phyloP scores from a whole-genome alignment of 805 yeast species.

The Yarrowia porcina region DNA sequence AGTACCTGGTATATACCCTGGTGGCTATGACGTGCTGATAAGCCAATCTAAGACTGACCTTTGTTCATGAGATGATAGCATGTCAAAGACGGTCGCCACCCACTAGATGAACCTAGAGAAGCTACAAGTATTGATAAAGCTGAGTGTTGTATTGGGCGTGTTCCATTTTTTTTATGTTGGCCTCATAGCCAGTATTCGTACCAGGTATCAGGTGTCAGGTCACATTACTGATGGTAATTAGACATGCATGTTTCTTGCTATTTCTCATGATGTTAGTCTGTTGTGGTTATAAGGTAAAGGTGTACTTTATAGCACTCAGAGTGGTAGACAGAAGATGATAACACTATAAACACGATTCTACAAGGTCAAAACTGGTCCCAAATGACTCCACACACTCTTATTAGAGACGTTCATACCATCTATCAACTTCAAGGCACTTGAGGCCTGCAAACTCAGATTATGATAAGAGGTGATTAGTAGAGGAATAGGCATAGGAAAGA shows the following conservation, averaged over 20 bases:
- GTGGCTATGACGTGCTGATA: neutral
- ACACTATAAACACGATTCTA: too few relatives aligned
- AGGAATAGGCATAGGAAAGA: too few relatives aligned
- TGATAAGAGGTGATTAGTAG: conserved; percentile 1
- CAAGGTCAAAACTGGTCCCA: too few relatives aligned
- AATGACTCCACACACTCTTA: too few relatives aligned
- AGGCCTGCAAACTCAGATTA: conserved; percentile 2
- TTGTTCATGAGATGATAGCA: neutral
- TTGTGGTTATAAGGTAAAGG: too few relatives aligned
- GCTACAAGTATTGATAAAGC: neutral
- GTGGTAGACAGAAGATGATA: too few relatives aligned
- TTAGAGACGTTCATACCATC: neutral
- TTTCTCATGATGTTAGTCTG: neutral
- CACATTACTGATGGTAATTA: too few relatives aligned
- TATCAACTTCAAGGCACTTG: neutral
- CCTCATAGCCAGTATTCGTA: neutral
- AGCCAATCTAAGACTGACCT: neutral
- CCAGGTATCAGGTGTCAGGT: too few relatives aligned
- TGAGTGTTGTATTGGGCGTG: neutral
- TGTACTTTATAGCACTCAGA: too few relatives aligned
- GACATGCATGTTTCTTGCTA: neutral
- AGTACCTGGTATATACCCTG: too few relatives aligned
- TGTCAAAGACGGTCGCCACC: neutral
- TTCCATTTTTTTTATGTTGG: neutral
- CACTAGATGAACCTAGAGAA: neutral